These are phyloP conservation scores for Parafenestella ontariensis DNA, from an alignment of 2,329 filamentous ascomycete species.

Conservation along the genomic window DNA sequence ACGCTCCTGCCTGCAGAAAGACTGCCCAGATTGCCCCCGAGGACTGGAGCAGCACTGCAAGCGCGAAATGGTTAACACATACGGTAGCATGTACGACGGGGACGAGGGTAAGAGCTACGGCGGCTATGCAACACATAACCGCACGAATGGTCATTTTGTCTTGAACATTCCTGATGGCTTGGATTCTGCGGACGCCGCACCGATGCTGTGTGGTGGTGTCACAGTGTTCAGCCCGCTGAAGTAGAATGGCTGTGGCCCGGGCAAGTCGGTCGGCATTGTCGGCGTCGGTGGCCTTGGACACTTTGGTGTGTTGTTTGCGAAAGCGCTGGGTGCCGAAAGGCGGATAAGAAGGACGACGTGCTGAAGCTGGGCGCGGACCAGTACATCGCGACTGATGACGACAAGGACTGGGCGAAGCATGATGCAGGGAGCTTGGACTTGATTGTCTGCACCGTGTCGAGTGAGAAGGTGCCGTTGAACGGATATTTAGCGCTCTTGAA, in stretches of 20 bases:
- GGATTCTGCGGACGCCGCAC: constrained; percentile 66
- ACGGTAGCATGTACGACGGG: constrained; percentile 54
- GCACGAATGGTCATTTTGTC: constrained; percentile 75
- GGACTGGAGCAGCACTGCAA: constrained; percentile 59
- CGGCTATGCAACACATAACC: constrained; percentile 70
- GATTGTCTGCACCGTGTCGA: constrained; percentile 64
- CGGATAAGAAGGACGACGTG: constrained; percentile 66
- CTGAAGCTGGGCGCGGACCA: constrained; percentile 66
- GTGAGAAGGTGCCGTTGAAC: constrained; percentile 58
- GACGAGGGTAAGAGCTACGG: constrained; percentile 68
- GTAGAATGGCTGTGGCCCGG: constrained; percentile 74
- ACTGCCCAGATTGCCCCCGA: constrained; percentile 56
- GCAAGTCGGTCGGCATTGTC: constrained; percentile 77
- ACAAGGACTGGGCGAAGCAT: constrained; percentile 65
- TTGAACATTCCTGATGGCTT: constrained; percentile 79
- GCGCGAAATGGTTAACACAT: constrained; percentile 51
- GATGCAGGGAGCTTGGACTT: constrained; percentile 63
- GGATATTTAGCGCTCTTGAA: constrained; percentile 68
- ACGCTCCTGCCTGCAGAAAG: constrained; percentile 53
- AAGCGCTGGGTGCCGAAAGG: constrained; percentile 72
- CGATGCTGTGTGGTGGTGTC: constrained; percentile 83
- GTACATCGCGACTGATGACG: constrained; percentile 66
- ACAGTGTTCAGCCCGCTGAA: constrained; percentile 80
- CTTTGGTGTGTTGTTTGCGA: constrained; percentile 73
- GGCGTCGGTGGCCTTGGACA: constrained; percentile 78